A percentile compares a stretch with the other conserved stretches of the same genome.
These are phyloP conservation scores for Sporormia fimetaria DNA, from an alignment of 495 filamentous ascomycete species.

Conservation along the genomic window DNA sequence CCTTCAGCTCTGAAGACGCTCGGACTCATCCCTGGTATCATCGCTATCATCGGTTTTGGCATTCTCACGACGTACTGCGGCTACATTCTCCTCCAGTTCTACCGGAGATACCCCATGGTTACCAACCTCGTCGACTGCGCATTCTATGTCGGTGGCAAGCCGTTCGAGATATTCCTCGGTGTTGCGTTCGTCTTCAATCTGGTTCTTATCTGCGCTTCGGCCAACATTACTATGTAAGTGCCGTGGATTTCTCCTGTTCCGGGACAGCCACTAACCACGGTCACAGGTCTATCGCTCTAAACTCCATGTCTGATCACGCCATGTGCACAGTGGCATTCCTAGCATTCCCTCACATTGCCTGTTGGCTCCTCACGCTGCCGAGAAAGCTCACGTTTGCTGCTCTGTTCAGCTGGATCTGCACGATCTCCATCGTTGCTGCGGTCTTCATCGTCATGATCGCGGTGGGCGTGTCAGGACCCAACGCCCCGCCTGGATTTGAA, in stretches of 20 bases:
- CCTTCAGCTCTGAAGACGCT: slow-evolving; percentile 23
- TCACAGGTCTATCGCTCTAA: slow-evolving; percentile 62
- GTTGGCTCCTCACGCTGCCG: slow-evolving; percentile 53
- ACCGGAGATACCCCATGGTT: slow-evolving; percentile 53
- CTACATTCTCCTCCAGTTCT: slow-evolving; percentile 65
- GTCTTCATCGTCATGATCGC: slow-evolving; percentile 59
- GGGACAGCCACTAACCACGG: background rate
- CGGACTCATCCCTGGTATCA: slow-evolving; percentile 35
- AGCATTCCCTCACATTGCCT: slow-evolving; percentile 51
- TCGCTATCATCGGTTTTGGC: slow-evolving; percentile 51
- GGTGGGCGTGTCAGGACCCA: slow-evolving; percentile 13
- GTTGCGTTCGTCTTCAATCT: too few relatives aligned
- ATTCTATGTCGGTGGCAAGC: too few relatives aligned
- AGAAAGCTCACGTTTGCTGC: slow-evolving; percentile 33
- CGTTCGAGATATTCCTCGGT: too few relatives aligned
- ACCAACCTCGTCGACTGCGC: too few relatives aligned
- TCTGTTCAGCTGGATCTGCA: slow-evolving; percentile 27
- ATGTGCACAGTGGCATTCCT: slow-evolving; percentile 59
- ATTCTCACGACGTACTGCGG: slow-evolving; percentile 66
- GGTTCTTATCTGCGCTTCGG: too few relatives aligned
- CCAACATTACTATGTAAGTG: too few relatives aligned
- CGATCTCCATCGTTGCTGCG: slow-evolving; percentile 50
- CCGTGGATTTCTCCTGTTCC: background rate
- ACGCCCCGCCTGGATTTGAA: too few relatives aligned
- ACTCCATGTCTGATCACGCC: slow-evolving; percentile 50